phyloP scores from a whole-genome alignment of 1,139 yeast genomes.

The Saccharomyces hybrid region DNA sequence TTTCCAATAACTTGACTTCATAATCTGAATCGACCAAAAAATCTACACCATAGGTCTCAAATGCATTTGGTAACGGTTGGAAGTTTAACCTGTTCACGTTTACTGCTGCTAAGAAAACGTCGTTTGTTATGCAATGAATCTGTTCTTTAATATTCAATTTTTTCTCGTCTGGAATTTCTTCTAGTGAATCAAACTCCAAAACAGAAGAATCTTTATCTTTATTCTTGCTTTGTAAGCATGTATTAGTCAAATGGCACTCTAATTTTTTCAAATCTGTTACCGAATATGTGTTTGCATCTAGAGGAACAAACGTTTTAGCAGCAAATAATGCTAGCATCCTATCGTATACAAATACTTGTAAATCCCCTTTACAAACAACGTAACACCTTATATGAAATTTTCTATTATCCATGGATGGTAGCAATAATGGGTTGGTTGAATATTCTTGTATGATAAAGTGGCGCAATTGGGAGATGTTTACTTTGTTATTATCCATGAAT shows the following conservation, averaged over 20 bases:
- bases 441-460: constrained; percentile 88
- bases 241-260: constrained; percentile 78
- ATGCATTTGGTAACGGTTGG: constrained; percentile 76
- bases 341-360: constrained; percentile 70
- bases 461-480: constrained; percentile 78
- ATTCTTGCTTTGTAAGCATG: constrained; percentile 67
- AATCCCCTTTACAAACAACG: constrained; percentile 67
- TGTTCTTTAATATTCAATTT: constrained; percentile 43
- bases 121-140: constrained; percentile 57
- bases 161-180: constrained; percentile 37
- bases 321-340: constrained; percentile 81
- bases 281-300: constrained; percentile 30
- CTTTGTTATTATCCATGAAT: constrained; percentile 38
- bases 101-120: constrained; percentile 76
- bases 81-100: constrained; percentile 77
- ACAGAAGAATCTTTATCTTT: constrained; percentile 43
- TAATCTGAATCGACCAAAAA: constrained; percentile 58
- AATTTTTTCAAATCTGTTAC: constrained; percentile 32
- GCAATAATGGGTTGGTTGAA: constrained; percentile 54
- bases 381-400: constrained; percentile 88
- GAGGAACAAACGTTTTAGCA: constrained; percentile 41
- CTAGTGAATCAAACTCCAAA: constrained; percentile 56
- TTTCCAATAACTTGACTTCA: constrained; percentile 62
- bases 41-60: constrained; percentile 85
- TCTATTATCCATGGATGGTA: constrained; percentile 51